Conservation (phyloP, 768 basidiomycete genomes). For the Kwoniella dendrophila region DNA sequence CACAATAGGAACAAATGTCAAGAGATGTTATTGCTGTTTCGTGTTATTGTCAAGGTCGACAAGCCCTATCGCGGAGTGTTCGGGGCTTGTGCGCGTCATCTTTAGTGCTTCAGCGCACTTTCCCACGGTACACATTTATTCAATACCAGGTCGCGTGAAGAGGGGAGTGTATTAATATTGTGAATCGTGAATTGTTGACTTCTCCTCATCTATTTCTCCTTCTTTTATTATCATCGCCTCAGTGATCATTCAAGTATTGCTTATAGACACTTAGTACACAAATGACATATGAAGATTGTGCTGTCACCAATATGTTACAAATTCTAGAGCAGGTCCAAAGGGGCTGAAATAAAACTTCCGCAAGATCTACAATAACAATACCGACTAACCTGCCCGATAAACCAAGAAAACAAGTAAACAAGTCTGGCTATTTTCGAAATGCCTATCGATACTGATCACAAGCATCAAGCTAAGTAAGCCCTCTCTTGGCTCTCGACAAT, state of each 20-base stretch:
- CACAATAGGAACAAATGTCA: too few relatives aligned
- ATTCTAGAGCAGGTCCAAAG: too few relatives aligned
- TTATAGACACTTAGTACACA: too few relatives aligned
- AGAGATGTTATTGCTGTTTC: too few relatives aligned
- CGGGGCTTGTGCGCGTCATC: conserved; percentile 4
- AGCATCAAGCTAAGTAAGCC: conserved; percentile 7
- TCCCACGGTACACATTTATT: not conserved
- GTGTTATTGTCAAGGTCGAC: not conserved
- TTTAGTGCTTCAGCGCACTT: not conserved
- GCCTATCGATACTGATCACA: not conserved
- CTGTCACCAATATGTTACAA: too few relatives aligned
- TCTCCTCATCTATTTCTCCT: too few relatives aligned
- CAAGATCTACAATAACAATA: not conserved
- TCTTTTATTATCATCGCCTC: too few relatives aligned
- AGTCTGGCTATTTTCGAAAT: conserved; percentile 10
- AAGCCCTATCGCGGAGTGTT: not conserved
- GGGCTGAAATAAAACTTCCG: not conserved
- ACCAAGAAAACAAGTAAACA: not conserved
- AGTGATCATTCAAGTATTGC: too few relatives aligned
- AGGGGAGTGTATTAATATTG: too few relatives aligned
- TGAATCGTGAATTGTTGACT: too few relatives aligned
- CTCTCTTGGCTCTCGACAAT: not conserved
- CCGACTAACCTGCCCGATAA: conserved; percentile 5
- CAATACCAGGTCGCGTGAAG: too few relatives aligned
- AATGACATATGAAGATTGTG: too few relatives aligned